phyloP scores from a whole-genome alignment of 2,329 filamentous ascomycete genomes.

The Dothistroma pini region DNA sequence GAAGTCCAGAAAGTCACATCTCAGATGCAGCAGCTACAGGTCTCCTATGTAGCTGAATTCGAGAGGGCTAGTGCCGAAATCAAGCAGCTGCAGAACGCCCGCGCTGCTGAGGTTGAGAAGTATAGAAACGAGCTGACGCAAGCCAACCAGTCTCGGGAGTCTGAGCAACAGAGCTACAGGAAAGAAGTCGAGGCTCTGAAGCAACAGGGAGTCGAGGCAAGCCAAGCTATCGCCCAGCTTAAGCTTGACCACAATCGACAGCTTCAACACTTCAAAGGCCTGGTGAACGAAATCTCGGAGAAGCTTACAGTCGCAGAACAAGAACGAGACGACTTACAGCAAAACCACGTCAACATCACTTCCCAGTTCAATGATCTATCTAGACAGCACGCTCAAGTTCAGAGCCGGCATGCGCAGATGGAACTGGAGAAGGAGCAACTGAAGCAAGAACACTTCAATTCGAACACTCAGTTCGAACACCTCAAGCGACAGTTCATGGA shows the following conservation, averaged over 20 bases:
- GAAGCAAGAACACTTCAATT: not conserved
- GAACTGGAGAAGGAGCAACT: not conserved
- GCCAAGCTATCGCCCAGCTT: not conserved
- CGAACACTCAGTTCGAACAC: not conserved
- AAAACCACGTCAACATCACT: not conserved
- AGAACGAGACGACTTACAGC: not conserved
- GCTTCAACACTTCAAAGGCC: constrained; percentile 1
- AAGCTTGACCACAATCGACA: not conserved
- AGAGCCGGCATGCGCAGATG: not conserved
- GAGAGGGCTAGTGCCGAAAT: not conserved
- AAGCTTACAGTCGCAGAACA: not conserved
- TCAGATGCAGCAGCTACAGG: not conserved
- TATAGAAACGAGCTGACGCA: not conserved
- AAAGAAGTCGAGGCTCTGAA: not conserved
- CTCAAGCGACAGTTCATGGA: not conserved
- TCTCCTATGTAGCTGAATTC: not conserved
- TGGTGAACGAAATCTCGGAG: not conserved
- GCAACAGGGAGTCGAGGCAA: not conserved
- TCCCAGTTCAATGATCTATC: not conserved
- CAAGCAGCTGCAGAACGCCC: not conserved
- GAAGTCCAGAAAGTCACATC: not conserved
- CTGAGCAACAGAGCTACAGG: not conserved
- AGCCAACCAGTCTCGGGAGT: not conserved
- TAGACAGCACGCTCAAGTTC: not conserved
- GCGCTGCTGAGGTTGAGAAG: not conserved